These are phyloP conservation scores for Lanmaoa rubissima DNA, from an alignment of 768 basidiomycete genomes.

Conservation along the genomic window DNA sequence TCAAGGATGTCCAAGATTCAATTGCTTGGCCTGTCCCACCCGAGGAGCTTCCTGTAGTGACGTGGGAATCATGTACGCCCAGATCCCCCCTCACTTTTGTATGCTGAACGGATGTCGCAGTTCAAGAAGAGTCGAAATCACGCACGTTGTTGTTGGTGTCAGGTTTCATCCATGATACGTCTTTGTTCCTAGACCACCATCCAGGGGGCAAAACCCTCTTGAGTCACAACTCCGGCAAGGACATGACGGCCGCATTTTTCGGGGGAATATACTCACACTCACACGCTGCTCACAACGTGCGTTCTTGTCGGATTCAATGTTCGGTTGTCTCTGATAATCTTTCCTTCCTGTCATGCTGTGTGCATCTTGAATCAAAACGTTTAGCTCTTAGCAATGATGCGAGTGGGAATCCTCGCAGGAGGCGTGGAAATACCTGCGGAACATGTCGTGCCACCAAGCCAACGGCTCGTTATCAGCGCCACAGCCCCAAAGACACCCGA, in stretches of 20 bases:
- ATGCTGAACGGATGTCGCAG: slow-evolving; percentile 33
- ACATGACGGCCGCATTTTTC: slow-evolving; percentile 82
- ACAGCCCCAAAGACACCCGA: slow-evolving; percentile 9
- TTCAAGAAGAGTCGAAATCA: slow-evolving; percentile 63
- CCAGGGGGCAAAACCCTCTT: slow-evolving; percentile 74
- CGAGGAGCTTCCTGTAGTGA: slow-evolving; percentile 68
- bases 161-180: slow-evolving; percentile 86
- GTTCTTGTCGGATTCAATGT: slow-evolving; percentile 22
- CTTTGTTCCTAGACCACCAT: slow-evolving; percentile 69
- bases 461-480: slow-evolving; percentile 35
- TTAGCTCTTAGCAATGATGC: slow-evolving; percentile 71
- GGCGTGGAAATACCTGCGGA: slow-evolving; percentile 54
- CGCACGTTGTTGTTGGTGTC: slow-evolving; percentile 70
- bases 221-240: slow-evolving; percentile 64
- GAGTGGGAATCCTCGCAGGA: slow-evolving; percentile 65
- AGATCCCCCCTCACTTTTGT: not conserved
- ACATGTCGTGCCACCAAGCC: slow-evolving; percentile 45
- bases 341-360: not conserved
- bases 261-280: slow-evolving; percentile 84
- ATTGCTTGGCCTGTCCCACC: slow-evolving; percentile 58
- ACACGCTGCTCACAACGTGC: slow-evolving; percentile 76
- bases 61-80: slow-evolving; percentile 76
- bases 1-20: slow-evolving; percentile 61
- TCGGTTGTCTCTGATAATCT: slow-evolving; percentile 1
- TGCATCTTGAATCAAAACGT: not conserved